Conservation (phyloP, 208 protist species). For the Leptomonas seymouri region DNA sequence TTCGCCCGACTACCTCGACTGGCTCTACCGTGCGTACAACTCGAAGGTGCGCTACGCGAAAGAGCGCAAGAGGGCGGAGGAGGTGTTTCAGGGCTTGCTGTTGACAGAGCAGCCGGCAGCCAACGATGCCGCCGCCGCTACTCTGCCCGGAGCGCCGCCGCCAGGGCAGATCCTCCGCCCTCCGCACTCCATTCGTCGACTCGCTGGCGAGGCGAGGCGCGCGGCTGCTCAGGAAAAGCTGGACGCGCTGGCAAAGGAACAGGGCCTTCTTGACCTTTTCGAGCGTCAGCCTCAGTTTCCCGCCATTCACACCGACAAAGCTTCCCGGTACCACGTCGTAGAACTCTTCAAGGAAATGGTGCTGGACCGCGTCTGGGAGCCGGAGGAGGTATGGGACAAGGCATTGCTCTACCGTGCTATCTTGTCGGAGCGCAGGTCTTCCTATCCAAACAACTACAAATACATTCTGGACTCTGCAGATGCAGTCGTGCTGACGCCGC, state of each 20-base stretch:
- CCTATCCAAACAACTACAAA: conserved; percentile 67
- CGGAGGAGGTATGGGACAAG: conserved; percentile 80
- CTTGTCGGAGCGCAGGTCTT: conserved; percentile 58
- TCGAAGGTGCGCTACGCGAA: conserved; percentile 59
- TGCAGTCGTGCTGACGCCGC: conserved; percentile 36
- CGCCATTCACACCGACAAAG: conserved; percentile 73
- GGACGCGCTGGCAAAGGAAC: conserved; percentile 49
- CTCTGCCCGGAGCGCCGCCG: conserved; percentile 43
- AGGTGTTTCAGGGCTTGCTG: conserved; percentile 62
- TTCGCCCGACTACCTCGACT: conserved; percentile 88
- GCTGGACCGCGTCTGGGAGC: conserved; percentile 61
- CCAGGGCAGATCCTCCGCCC: conserved; percentile 64
- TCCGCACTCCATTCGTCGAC: conserved; percentile 57
- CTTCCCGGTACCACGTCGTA: conserved; percentile 70
- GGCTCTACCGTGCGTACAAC: conserved; percentile 80
- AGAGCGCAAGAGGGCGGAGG: conserved; percentile 55
- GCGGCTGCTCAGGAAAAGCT: conserved; percentile 57
- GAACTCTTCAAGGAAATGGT: conserved; percentile 88
- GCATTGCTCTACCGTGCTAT: conserved; percentile 85
- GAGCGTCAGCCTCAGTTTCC: conserved; percentile 89
- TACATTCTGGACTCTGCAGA: conserved; percentile 74
- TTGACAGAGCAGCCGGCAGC: conserved; percentile 29
- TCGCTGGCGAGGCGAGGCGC: conserved; percentile 53
- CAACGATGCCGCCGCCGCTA: conserved; percentile 5
- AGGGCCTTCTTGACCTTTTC: conserved; percentile 79